phyloP scores from a whole-genome alignment of 805 yeast genomes.

The Candida nonsorbophila region DNA sequence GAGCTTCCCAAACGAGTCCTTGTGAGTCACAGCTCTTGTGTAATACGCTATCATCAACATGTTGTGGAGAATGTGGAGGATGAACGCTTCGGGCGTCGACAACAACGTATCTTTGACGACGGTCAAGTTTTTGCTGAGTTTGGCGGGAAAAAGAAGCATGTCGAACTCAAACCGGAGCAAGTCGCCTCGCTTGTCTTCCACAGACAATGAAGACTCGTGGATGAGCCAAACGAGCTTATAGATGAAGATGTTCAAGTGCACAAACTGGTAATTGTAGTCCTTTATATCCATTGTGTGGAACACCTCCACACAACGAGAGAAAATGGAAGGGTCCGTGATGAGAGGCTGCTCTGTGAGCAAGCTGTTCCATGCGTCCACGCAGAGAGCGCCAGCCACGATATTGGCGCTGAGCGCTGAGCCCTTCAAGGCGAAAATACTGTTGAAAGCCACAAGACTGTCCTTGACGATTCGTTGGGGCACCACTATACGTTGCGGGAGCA shows the following conservation, averaged over 20 bases:
- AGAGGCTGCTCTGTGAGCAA: constrained; percentile 7
- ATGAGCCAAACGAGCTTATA: constrained; percentile 13
- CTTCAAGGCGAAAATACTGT: constrained; percentile 4
- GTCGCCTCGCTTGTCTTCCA: constrained; percentile 5
- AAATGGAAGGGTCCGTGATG: constrained; percentile 5
- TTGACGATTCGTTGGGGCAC: constrained; percentile 5
- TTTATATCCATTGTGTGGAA: constrained; percentile 6
- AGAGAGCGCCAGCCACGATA: constrained; percentile 12
- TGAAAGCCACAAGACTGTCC: constrained; percentile 8
- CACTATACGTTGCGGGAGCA: constrained; percentile 11
- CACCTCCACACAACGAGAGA: constrained; percentile 2
- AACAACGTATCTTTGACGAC: constrained; percentile 14
- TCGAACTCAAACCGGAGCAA: constrained; percentile 15
- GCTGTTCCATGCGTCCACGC: constrained; percentile 14
- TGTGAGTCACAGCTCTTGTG: constrained; percentile 8
- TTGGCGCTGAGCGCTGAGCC: constrained; percentile 7
- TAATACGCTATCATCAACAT: constrained; percentile 13
- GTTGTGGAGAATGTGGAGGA: constrained; percentile 15
- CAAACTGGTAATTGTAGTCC: constrained; percentile 12
- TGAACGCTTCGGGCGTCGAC: constrained; percentile 15
- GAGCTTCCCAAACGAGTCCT: constrained; percentile 9
- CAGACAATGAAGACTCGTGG: constrained; percentile 2
- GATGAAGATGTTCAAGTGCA: constrained; percentile 9
- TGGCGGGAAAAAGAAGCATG: constrained; percentile 18
- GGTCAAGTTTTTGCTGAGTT: constrained; percentile 12